Conservation (phyloP, 139 green algal species). For the Gonium pectorale region DNA sequence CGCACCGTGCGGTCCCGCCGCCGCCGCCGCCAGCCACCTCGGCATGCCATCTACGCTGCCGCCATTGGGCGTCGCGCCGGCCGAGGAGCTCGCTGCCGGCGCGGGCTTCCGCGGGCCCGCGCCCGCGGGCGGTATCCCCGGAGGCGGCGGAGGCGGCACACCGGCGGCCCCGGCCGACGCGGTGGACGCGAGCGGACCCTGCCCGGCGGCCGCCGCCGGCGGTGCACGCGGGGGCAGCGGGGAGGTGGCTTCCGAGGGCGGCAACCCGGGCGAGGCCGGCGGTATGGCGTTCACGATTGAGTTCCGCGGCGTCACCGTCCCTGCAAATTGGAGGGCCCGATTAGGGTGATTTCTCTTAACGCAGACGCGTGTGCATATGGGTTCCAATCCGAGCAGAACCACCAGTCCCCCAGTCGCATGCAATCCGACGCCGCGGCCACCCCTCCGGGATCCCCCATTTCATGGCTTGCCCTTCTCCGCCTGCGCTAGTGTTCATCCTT, state of each 20-base stretch:
- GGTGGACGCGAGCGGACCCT: background rate
- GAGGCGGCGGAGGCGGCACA: slow-evolving; percentile 1
- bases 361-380: no score
- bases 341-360: no score
- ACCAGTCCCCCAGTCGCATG: no score
- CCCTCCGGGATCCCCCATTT: no score
- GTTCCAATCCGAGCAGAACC: no score
- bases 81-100: background rate
- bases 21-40: slow-evolving; percentile 10
- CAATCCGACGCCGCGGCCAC: no score
- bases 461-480: no score
- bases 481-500: no score
- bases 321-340: no score
- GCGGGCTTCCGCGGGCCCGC: background rate
- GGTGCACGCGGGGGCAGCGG: slow-evolving; percentile 8
- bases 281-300: background rate
- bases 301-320: slow-evolving; percentile 8
- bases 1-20: background rate
- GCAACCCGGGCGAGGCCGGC: background rate
- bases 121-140: background rate
- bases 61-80: background rate
- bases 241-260: background rate
- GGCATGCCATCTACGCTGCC: slow-evolving; percentile 13
- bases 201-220: background rate
- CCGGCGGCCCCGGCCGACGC: background rate